Conservation (phyloP, 208 protist genomes). For the Phytomonas francai region DNA sequence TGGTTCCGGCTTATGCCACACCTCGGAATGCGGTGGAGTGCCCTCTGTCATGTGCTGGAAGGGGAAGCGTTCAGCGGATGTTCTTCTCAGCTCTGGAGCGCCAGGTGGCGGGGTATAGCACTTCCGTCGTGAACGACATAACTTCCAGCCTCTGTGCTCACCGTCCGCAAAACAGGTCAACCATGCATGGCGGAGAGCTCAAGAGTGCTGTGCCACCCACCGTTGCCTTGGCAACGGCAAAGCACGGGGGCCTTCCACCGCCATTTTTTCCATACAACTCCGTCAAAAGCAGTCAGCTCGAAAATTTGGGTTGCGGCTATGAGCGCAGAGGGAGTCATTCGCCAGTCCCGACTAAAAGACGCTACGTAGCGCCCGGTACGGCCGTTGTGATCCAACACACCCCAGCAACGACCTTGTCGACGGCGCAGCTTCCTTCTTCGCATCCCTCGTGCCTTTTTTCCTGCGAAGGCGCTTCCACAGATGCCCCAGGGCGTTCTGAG, state of each 20-base stretch:
- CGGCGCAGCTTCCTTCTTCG: too few species aligned
- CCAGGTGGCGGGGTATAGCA: slow-evolving; percentile 3
- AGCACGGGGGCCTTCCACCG: too few species aligned
- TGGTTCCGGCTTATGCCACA: background rate
- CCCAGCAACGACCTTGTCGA: background rate
- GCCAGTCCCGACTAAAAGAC: background rate
- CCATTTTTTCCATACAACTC: background rate
- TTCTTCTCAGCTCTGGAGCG: slow-evolving; percentile 8
- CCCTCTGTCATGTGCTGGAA: background rate
- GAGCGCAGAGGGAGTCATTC: background rate
- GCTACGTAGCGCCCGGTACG: background rate
- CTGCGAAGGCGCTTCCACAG: too few species aligned
- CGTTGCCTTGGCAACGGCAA: background rate
- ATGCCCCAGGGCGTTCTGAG: too few species aligned
- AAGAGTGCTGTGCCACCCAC: background rate
- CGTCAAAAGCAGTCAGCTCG: background rate
- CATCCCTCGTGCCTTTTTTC: too few species aligned
- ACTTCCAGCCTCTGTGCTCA: background rate
- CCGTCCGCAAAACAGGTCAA: background rate
- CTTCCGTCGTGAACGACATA: background rate
- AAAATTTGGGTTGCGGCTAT: background rate
- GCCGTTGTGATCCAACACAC: background rate
- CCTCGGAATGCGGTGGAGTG: background rate
- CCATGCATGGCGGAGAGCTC: background rate
- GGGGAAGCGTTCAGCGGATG: background rate